Evolutionary conservation across 768 basidiomycete genomes (phyloP), one percentile per base, ranked within the genome.

Genomic region (Panaeolus cyanescens): DNA sequence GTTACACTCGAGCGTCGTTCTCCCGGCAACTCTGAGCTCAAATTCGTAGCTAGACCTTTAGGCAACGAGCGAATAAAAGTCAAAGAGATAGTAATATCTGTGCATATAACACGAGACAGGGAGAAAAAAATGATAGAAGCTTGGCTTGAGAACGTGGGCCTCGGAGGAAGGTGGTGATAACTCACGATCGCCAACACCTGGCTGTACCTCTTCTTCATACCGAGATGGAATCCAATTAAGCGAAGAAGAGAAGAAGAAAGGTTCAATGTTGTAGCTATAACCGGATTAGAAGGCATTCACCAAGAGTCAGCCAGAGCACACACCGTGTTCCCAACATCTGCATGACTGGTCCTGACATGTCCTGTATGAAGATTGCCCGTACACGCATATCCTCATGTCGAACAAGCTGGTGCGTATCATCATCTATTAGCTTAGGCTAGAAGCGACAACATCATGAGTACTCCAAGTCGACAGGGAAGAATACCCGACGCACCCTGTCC

Each of bases 191-290:
- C 83, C 79, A 53, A 73, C 25, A 22, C 70, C 69, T 5, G 67
- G 66, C 1, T 65, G 32, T 2, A 79, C 57, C 58, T 78, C 80
- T 64, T 87, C 86, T 64, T 85, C 82, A 58, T 83, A 89, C 58
- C 85, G 80, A 6, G 85, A 84, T 5, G 87, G 86, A 65, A 88
- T 88, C 85, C 85, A 86, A 60, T 83, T 85, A 2, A 85, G 63
- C n/a, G 83, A 84, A 0, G 85, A 86, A 5, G 85, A 84, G 64
- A 84, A 88, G 71, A 85, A 88, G 68, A 86, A 87, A 0, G 86
- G 86, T 65, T 87, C 85, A 42, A 87, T 80, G 28, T 77, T 74
- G 59, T 80, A 85, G 59, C 40, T 32, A 37, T 22, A 34, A 58
- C 15, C 10, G 5, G 10, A 25, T 13, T 1, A 20, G 32, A 36